phyloP scores from a whole-genome alignment of 495 filamentous ascomycete species.

The Cudoniella acicularis region DNA sequence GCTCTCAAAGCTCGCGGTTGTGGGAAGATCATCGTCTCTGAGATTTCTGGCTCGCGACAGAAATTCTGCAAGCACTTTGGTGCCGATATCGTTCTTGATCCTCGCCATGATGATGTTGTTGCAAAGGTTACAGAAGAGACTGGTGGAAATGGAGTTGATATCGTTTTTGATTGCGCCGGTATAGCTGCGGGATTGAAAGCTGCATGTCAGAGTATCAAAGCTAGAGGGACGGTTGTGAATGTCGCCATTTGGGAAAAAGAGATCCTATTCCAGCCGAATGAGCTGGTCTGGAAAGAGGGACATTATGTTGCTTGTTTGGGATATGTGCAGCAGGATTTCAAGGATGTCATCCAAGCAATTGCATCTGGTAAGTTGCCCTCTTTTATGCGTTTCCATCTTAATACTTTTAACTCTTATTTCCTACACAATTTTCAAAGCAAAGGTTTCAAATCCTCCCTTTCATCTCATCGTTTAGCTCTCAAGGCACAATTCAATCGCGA shows the following conservation, averaged over 20 bases:
- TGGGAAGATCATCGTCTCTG: slow-evolving; percentile 53
- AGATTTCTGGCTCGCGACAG: slow-evolving; percentile 46
- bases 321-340: slow-evolving; percentile 52
- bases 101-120: slow-evolving; percentile 47
- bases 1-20: slow-evolving; percentile 47
- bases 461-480: not conserved
- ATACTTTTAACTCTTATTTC: not conserved
- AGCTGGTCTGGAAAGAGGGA: slow-evolving; percentile 41
- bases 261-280: slow-evolving; percentile 44
- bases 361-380: slow-evolving; percentile 40
- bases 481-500: not conserved
- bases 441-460: not conserved
- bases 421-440: not conserved
- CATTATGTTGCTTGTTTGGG: slow-evolving; percentile 49
- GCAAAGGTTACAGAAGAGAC: slow-evolving; percentile 42
- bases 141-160: slow-evolving; percentile 45
- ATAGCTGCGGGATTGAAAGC: slow-evolving; percentile 48
- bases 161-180: slow-evolving; percentile 57
- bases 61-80: slow-evolving; percentile 48
- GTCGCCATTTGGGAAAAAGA: slow-evolving; percentile 59
- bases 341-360: slow-evolving; percentile 51
- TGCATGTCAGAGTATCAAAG: slow-evolving; percentile 45
- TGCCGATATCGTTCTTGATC: slow-evolving; percentile 53
- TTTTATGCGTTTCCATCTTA: too few species aligned
- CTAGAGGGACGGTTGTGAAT: slow-evolving; percentile 56